A percentile compares a stretch with the other conserved stretches of the same genome.
Evolutionary conservation across 208 protist species (phyloP).

Genomic region (Trypanosoma mega): DNA sequence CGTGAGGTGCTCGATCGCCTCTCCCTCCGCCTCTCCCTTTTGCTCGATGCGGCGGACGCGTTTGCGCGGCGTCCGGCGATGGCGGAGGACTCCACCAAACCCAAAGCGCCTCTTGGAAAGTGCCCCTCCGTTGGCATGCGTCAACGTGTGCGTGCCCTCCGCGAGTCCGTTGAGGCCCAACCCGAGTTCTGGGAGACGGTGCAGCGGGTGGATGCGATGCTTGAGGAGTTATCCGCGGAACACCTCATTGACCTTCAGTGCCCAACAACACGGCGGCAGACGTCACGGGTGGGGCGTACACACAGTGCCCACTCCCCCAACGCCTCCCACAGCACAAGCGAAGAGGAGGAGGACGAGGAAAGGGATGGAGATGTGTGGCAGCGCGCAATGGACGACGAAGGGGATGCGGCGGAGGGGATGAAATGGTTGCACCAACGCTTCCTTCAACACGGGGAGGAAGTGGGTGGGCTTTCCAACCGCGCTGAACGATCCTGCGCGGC

Average conservation of each 20-base stretch:
- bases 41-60: not conserved
- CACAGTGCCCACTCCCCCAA: too few relatives aligned
- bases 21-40: conserved; percentile 1
- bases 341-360: not conserved
- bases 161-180: not conserved
- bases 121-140: conserved; percentile 6
- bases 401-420: not conserved
- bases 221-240: not conserved
- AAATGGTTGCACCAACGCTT: conserved; percentile 10
- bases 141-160: conserved; percentile 5
- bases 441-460: conserved; percentile 8
- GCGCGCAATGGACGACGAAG: not conserved
- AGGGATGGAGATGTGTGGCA: not conserved
- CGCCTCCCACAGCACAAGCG: not conserved
- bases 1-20: conserved; percentile 20
- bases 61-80: too few relatives aligned
- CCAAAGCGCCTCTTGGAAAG: not conserved
- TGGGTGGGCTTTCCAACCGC: conserved; percentile 4
- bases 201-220: not conserved
- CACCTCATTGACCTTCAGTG: not conserved
- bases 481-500: not conserved
- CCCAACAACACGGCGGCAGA: not conserved
- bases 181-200: conserved; percentile 7
- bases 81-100: not conserved
- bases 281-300: too few relatives aligned